phyloP scores from a whole-genome alignment of 2,329 filamentous ascomycete species.

The Aschersonia sp. region DNA sequence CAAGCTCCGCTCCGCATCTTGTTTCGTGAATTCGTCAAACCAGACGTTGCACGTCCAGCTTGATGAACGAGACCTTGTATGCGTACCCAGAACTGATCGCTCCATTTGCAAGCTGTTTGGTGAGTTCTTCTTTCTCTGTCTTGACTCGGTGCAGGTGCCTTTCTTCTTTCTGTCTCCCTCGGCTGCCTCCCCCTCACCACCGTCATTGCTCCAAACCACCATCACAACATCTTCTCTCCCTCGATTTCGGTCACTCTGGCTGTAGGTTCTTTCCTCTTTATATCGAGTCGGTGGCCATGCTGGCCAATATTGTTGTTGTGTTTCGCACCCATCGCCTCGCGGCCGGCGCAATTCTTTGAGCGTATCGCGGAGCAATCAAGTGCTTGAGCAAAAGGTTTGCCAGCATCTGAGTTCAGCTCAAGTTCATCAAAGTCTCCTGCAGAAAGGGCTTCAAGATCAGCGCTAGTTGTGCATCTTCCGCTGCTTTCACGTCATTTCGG shows the following conservation, averaged over 20 bases:
- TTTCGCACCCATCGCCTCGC: neutral
- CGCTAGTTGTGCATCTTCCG: neutral
- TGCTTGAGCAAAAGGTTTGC: neutral
- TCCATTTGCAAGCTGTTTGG: constrained; percentile 13
- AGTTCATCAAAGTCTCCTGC: neutral
- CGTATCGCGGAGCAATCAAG: neutral
- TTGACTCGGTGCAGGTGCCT: neutral
- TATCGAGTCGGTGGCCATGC: constrained; percentile 5
- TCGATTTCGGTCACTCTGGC: constrained; percentile 1
- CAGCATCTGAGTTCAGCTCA: neutral
- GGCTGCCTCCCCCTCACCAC: neutral
- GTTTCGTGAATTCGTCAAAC: constrained; percentile 2
- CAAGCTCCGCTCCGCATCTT: constrained; percentile 4
- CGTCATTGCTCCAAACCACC: neutral
- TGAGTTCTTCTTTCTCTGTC: constrained; percentile 12
- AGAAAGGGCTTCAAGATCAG: neutral
- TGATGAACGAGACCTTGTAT: constrained; percentile 18
- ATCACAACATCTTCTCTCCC: constrained; percentile 2
- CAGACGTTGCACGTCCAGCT: constrained; percentile 10
- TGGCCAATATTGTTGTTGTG: constrained; percentile 4
- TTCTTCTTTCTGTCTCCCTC: constrained; percentile 1
- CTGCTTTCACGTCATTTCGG: neutral
- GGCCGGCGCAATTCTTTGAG: neutral
- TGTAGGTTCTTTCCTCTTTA: constrained; percentile 3
- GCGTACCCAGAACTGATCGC: constrained; percentile 22